Base-by-base conservation (phyloP, 352 stramenopile species). In the Pythium plurisporium region DNA sequence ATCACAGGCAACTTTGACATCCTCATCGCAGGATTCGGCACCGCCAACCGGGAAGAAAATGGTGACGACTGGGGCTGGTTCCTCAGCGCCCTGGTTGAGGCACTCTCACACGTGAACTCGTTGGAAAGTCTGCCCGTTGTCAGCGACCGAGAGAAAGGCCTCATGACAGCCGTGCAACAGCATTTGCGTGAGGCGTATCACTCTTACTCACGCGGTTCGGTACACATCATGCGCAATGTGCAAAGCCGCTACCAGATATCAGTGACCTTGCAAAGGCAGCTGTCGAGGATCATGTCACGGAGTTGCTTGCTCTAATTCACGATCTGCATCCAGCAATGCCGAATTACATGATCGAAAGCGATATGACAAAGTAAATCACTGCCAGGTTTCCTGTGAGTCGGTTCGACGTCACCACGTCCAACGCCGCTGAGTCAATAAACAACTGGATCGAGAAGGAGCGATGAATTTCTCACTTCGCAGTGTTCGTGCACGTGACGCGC, bases 1-100 rank as follows among this genome's bases (percentile, higher is more conserved):
- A 43, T 50, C 51, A 50, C 51, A 17, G 38, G 51, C 9, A 59
- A 59, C 30, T 59, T 50, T 17, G 51, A 59, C 38, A 43, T 59
- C 25, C 40, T 59, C 14, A 50, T 50, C 31, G 36, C 37, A 2
- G 34, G 23, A 2, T 31, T 57, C 23, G 37, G 50, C 9, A 48
- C 41, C n/a, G 5, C 50, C 1, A 48, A 40, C 47, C n/a, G 25
- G 1, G 49, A 40, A 29, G 25, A 57, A 22, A 48, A 47, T 4
- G 37, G 34, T 10, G 36, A 38, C 5, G 49, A 48, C 27, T 57
- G 49, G 49, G 5, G 8, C 0, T 47, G 34, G 47, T 57, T 57
- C 27, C 37, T 55, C 3, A 23, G 31, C 15, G 36, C 34, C 9
- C 11, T 36, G 5, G n/a, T 31, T 26, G 25, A 37, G 22, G 49